Conservation (phyloP, 441 rosid genomes). For the Gossypium lobatum region DNA sequence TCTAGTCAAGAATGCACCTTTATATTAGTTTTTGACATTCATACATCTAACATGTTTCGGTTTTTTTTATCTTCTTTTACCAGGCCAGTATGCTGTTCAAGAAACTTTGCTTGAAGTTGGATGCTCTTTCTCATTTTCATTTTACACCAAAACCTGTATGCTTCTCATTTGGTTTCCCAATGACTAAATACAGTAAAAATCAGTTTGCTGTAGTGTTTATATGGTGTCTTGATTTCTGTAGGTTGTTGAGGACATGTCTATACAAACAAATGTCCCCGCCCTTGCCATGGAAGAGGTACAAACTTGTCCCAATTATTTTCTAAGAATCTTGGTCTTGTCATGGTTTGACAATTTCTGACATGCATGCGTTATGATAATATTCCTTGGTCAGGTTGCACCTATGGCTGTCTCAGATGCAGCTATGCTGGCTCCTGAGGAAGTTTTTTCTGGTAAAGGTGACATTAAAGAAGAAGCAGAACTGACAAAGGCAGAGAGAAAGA, state of each 20-base stretch:
- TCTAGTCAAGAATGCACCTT: neutral
- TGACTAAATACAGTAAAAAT: neutral
- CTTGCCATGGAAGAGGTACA: constrained; percentile 96
- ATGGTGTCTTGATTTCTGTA: constrained; percentile 23
- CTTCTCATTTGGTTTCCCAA: constrained; percentile 16
- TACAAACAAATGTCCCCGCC: constrained; percentile 84
- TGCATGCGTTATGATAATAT: neutral
- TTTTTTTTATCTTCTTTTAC: neutral
- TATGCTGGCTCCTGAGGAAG: constrained; percentile 97
- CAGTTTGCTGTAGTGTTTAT: neutral
- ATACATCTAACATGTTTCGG: neutral
- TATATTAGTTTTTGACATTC: neutral
- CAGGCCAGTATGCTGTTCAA: constrained; percentile 75
- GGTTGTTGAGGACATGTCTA: constrained; percentile 89
- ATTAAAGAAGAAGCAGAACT: constrained; percentile 82
- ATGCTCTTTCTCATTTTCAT: constrained; percentile 93
- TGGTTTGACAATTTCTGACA: constrained; percentile 8
- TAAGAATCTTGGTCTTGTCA: neutral
- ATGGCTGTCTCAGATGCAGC: constrained; percentile 91
- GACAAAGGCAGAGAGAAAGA: constrained; percentile 75
- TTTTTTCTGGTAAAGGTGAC: constrained; percentile 75
- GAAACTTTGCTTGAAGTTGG: constrained; percentile 83
- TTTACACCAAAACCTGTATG: constrained; percentile 95
- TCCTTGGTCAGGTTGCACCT: constrained; percentile 80
- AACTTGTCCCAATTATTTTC: neutral